A percentile compares a stretch with the other conserved stretches of the same genome.
Conservation (phyloP, 768 basidiomycete genomes). For the Termitomyces sp. region DNA sequence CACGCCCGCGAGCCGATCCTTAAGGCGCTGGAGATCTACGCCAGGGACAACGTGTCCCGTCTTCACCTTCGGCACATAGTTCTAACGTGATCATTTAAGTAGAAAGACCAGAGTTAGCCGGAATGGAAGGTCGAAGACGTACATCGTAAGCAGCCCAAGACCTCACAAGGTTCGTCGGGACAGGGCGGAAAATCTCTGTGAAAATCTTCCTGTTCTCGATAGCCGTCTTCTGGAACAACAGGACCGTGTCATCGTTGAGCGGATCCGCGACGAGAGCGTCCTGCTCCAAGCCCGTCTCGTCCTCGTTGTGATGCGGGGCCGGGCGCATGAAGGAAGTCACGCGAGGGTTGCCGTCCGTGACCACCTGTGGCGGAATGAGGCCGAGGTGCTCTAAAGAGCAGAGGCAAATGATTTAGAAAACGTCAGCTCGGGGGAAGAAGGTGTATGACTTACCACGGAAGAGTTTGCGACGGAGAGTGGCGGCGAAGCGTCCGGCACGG, state of each 20-base stretch:
- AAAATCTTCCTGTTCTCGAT: conserved; percentile 81
- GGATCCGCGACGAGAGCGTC: conserved; percentile 79
- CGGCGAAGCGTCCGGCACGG: conserved; percentile 75
- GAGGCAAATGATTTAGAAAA: neutral
- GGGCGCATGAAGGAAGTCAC: conserved; percentile 72
- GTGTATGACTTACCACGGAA: conserved; percentile 71
- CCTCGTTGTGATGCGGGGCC: conserved; percentile 65
- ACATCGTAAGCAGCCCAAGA: conserved; percentile 80
- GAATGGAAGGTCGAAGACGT: conserved; percentile 21
- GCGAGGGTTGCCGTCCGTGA: conserved; percentile 27
- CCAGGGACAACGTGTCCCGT: conserved; percentile 77
- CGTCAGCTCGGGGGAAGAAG: conserved; percentile 11
- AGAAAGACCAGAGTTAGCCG: too few species aligned
- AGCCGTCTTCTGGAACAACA: conserved; percentile 69
- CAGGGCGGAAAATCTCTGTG: conserved; percentile 81
- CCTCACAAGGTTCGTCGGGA: conserved; percentile 79
- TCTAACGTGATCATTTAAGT: too few species aligned
- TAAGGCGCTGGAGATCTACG: conserved; percentile 64
- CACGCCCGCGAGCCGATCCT: conserved; percentile 67
- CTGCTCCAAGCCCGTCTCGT: conserved; percentile 55
- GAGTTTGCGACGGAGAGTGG: conserved; percentile 76
- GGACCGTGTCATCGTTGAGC: conserved; percentile 52
- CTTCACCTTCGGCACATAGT: conserved; percentile 72
- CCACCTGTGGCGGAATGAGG: conserved; percentile 71
- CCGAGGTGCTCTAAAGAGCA: conserved; percentile 67